These are phyloP conservation scores for Jaltomata sinuosa DNA, from an alignment of 257 asterid species.

Conservation along the genomic window DNA sequence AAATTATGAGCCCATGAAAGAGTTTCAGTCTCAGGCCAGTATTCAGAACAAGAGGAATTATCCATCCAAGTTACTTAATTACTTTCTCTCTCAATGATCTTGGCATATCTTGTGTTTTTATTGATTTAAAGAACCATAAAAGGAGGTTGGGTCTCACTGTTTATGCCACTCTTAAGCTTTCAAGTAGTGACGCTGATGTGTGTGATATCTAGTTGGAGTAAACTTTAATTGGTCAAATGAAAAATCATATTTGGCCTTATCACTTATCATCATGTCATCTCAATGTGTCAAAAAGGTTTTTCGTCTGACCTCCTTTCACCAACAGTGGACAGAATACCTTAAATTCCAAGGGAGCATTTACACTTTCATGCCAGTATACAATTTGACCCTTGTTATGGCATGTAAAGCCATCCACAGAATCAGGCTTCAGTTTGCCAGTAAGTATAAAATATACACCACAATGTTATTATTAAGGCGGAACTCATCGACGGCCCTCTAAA, in stretches of 20 bases:
- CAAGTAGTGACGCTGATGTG: slow-evolving; percentile 37
- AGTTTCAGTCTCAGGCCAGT: neutral
- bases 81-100: neutral
- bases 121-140: neutral
- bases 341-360: neutral
- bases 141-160: neutral
- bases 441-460: neutral
- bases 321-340: neutral
- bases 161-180: neutral
- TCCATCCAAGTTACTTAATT: too few relatives aligned
- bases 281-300: slow-evolving; percentile 12
- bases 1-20: neutral
- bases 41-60: neutral
- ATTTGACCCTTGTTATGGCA: neutral
- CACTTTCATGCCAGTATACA: neutral
- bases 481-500: too few relatives aligned
- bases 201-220: too few relatives aligned
- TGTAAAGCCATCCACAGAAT: neutral
- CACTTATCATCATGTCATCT: slow-evolving; percentile 37
- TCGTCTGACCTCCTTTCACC: too few relatives aligned
- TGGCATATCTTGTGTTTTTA: neutral
- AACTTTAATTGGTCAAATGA: too few relatives aligned
- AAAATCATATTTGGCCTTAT: slow-evolving; percentile 41
- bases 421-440: neutral
- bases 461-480: neutral